Evolutionary conservation across 805 yeast species (phyloP).

Genomic region (Kodamaea nitidulidarum): DNA sequence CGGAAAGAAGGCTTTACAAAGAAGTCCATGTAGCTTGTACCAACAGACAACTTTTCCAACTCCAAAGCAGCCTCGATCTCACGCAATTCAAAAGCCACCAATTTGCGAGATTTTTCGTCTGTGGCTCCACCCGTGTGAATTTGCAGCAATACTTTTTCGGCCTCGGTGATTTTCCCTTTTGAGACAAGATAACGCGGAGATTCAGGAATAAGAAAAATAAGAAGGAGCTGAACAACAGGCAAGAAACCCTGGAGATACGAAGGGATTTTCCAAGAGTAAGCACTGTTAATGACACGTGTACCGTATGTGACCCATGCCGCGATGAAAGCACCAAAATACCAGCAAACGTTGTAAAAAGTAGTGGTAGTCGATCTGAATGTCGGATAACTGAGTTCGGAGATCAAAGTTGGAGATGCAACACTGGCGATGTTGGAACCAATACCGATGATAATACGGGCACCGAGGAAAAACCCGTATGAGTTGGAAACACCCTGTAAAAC

Average conservation of each 20-base stretch:
- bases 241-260: slow-evolving; percentile 47
- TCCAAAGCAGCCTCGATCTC: slow-evolving; percentile 28
- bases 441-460: slow-evolving; percentile 47
- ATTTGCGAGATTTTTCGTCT: slow-evolving; percentile 16
- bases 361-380: slow-evolving; percentile 21
- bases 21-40: slow-evolving; percentile 37
- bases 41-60: slow-evolving; percentile 32
- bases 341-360: slow-evolving; percentile 47
- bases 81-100: slow-evolving; percentile 21
- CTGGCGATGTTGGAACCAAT: slow-evolving; percentile 31
- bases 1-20: slow-evolving; percentile 35
- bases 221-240: slow-evolving; percentile 38
- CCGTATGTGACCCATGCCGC: slow-evolving; percentile 53
- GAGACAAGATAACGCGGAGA: slow-evolving; percentile 29
- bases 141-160: slow-evolving; percentile 29
- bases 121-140: slow-evolving; percentile 36
- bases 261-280: slow-evolving; percentile 54
- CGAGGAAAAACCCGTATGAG: slow-evolving; percentile 36
- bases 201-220: slow-evolving; percentile 40
- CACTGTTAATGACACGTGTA: slow-evolving; percentile 25
- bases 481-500: slow-evolving; percentile 36
- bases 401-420: slow-evolving; percentile 45
- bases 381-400: slow-evolving; percentile 51
- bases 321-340: slow-evolving; percentile 53
- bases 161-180: slow-evolving; percentile 22